These are phyloP conservation scores for Camillea tinctor DNA, from an alignment of 2,329 filamentous ascomycete genomes.

Conservation along the genomic window DNA sequence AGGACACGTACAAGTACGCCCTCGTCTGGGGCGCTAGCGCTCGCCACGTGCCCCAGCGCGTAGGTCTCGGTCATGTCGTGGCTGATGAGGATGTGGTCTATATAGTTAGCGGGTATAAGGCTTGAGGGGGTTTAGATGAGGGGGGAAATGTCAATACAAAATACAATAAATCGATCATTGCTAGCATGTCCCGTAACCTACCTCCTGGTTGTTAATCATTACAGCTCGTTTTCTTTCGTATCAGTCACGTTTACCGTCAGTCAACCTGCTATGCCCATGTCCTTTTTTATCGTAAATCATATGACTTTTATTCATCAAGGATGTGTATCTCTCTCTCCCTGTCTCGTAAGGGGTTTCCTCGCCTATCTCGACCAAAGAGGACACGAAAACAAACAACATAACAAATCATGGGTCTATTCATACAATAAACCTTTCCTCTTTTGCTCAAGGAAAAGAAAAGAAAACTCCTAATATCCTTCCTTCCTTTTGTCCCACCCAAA, in stretches of 20 bases:
- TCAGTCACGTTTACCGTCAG: not conserved
- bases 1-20: constrained; percentile 99
- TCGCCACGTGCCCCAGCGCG: constrained; percentile 88
- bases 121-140: constrained; percentile 34
- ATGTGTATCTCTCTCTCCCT: not conserved
- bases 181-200: too few relatives aligned
- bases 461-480: too few relatives aligned
- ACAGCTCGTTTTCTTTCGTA: not conserved
- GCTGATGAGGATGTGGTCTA: constrained; percentile 68
- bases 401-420: not conserved
- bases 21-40: constrained; percentile 97
- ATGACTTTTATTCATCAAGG: constrained; percentile 25
- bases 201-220: not conserved
- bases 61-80: constrained; percentile 81
- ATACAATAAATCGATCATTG: not conserved
- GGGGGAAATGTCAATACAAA: not conserved
- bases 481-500: not conserved
- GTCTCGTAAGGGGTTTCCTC: constrained; percentile 11
- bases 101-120: constrained; percentile 64
- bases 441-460: not conserved
- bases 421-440: constrained; percentile 5
- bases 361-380: constrained; percentile 3
- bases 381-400: not conserved
- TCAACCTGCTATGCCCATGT: not conserved
- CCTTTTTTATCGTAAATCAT: constrained; percentile 21